These are phyloP conservation scores for Periconia sp. DNA, from an alignment of 2,329 filamentous ascomycete species.

Conservation along the genomic window DNA sequence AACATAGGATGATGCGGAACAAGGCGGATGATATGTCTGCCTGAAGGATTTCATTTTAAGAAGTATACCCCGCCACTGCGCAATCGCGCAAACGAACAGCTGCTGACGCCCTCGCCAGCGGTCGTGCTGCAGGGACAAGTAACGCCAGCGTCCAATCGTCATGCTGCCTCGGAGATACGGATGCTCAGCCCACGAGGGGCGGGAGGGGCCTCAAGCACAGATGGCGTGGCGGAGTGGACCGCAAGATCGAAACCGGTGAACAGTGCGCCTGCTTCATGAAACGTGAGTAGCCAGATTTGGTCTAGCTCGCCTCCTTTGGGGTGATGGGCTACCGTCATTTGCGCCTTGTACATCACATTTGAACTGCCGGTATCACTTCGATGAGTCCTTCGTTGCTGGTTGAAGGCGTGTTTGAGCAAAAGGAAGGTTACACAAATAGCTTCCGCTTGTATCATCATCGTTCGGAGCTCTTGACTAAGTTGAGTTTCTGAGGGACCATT, in stretches of 20 bases:
- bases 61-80: constrained; percentile 14
- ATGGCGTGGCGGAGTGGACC: constrained; percentile 6
- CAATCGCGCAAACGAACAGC: constrained; percentile 11
- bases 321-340: no score
- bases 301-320: no score
- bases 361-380: no score
- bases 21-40: constrained; percentile 8
- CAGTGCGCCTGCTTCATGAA: constrained; percentile 4
- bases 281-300: no score
- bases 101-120: constrained; percentile 3
- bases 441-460: no score
- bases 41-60: constrained; percentile 6
- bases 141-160: constrained; percentile 8
- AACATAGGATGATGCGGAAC: neutral
- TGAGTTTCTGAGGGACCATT: no score
- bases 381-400: no score
- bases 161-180: constrained; percentile 7
- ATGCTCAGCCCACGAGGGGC: constrained; percentile 9
- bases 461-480: no score
- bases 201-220: constrained; percentile 5
- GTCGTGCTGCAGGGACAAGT: constrained; percentile 1
- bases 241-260: constrained; percentile 5
- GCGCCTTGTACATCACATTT: no score
- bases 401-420: no score
- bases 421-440: no score